Conservation (phyloP, 345 rosid genomes). For the Populus alba region DNA sequence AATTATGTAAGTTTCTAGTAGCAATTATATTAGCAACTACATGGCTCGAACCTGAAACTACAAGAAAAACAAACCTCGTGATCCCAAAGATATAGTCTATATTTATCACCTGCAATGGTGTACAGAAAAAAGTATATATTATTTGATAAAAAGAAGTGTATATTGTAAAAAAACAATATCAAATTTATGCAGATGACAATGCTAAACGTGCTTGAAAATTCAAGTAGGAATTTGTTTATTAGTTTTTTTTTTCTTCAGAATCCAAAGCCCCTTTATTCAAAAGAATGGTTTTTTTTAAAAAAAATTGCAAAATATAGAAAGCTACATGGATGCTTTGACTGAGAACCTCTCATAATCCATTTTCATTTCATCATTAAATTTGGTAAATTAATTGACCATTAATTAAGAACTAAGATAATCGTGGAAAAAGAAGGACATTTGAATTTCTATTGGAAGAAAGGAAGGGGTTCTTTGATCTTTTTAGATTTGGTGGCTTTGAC, state of each 20-base stretch:
- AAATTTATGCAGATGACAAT: not conserved
- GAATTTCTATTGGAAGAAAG: not conserved
- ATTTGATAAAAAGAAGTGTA: too few species aligned
- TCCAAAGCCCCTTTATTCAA: too few species aligned
- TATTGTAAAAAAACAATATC: not conserved
- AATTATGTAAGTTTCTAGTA: rapidly evolving
- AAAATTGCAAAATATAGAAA: not conserved
- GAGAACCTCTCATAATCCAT: not conserved
- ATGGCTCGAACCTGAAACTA: rapidly evolving
- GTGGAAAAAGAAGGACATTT: not conserved
- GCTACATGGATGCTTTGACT: not conserved
- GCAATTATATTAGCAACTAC: too few species aligned
- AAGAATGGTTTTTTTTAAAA: too few species aligned
- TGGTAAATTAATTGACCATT: not conserved
- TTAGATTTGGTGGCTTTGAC: not conserved
- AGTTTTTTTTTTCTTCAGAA: not conserved
- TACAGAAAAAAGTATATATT: not conserved
- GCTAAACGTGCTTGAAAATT: not conserved
- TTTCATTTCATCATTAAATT: not conserved
- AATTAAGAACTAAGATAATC: not conserved
- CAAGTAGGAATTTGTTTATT: not conserved
- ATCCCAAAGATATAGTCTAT: too few species aligned
- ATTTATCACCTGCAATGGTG: not conserved
- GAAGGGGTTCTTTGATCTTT: not conserved
- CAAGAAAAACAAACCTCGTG: rapidly evolving